phyloP scores from a whole-genome alignment of 129 eudicot species.

The Saposhnikovia divaricata region DNA sequence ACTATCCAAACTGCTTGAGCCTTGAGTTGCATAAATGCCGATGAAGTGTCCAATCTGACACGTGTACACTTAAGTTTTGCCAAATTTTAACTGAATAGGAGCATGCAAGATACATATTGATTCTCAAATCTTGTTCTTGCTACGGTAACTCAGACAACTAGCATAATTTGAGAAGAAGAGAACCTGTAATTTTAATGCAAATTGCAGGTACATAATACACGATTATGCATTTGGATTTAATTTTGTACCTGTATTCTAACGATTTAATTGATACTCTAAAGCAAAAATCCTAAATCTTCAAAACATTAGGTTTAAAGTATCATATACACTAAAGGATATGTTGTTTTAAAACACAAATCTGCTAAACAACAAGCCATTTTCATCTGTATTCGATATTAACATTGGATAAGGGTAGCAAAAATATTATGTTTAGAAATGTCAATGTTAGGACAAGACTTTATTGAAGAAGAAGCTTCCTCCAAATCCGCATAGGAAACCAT shows the following conservation, averaged over 20 bases:
- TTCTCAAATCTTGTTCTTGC: background rate
- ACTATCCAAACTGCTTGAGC: background rate
- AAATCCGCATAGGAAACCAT: too few species aligned
- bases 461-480: background rate
- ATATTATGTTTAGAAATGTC: background rate
- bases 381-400: background rate
- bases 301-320: too few species aligned
- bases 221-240: too few species aligned
- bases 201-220: background rate
- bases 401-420: background rate
- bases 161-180: background rate
- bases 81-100: background rate
- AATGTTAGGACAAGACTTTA: background rate
- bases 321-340: background rate
- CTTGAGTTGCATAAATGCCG: background rate
- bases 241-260: background rate
- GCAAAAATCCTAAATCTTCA: background rate
- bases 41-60: background rate
- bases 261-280: too few species aligned
- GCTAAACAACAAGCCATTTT: background rate
- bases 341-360: background rate
- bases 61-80: background rate
- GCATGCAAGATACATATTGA: too few species aligned
- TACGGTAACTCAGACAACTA: background rate
- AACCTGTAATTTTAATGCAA: background rate